Percentiles rank a stretch among this genome's conserved stretches.
Conservation (phyloP, 129 eudicot species). For the sunflower (Helianthus annuus) region HanXRQr2.0-SUNRISE NC_035439.2:139678181-139678680, state of each 20-base stretch:
- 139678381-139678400: too few relatives aligned
- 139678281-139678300: too few relatives aligned
- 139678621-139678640: conserved; percentile 19
- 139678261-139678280: too few relatives aligned
- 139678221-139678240: too few relatives aligned
- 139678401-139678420: background rate
- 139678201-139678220: too few relatives aligned
- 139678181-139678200: too few relatives aligned
- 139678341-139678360: too few relatives aligned
- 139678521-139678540: conserved; percentile 22
- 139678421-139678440: background rate
- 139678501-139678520: conserved; percentile 13
- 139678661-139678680: conserved; percentile 25
- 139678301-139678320: too few relatives aligned
- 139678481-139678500: conserved; percentile 3
- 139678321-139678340: too few relatives aligned
- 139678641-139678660: conserved; percentile 2
- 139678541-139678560: conserved; percentile 31
- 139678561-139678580: conserved; percentile 27
- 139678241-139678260: too few relatives aligned
- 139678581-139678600: conserved; percentile 27
- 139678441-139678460: background rate
- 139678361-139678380: too few relatives aligned
- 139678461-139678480: too few relatives aligned
- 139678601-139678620: conserved; percentile 12